Evolutionary conservation across 129 eudicot species (phyloP).

Genomic region (Artemisia argyi): DNA sequence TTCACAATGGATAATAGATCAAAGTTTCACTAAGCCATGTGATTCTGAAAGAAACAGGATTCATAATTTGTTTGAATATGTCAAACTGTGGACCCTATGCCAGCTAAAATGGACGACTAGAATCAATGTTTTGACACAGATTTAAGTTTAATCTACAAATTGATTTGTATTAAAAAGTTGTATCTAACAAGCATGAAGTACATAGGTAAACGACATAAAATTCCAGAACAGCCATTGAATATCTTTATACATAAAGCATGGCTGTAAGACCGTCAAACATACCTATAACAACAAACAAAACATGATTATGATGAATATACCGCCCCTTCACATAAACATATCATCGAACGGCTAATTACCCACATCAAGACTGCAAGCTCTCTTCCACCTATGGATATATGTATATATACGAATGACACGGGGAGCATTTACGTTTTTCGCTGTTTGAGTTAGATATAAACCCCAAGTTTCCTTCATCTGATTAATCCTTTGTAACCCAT

Average conservation of each 20-base stretch:
- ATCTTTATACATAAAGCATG: not conserved
- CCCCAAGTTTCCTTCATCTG: not conserved
- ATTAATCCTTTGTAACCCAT: conserved; percentile 80
- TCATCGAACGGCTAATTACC: not conserved
- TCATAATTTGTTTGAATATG: not conserved
- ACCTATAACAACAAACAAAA: not conserved
- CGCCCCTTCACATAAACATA: not conserved
- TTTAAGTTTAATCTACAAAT: not conserved
- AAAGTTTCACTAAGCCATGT: no score
- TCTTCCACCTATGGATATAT: conserved; percentile 1
- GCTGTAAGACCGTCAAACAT: not conserved
- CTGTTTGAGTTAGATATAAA: conserved; percentile 10
- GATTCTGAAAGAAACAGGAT: no score
- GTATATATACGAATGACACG: conserved; percentile 1
- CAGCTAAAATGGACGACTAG: not conserved
- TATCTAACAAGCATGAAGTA: not conserved
- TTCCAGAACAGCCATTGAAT: not conserved
- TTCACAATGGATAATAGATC: not conserved
- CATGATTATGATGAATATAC: not conserved
- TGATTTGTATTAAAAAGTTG: not conserved
- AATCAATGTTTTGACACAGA: not conserved
- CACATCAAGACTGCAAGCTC: not conserved
- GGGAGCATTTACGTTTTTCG: not conserved
- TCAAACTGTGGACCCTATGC: not conserved
- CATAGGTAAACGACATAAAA: not conserved